Conservation (phyloP, 2,329 filamentous ascomycete species). For the Aspergillus caelatus region DNA sequence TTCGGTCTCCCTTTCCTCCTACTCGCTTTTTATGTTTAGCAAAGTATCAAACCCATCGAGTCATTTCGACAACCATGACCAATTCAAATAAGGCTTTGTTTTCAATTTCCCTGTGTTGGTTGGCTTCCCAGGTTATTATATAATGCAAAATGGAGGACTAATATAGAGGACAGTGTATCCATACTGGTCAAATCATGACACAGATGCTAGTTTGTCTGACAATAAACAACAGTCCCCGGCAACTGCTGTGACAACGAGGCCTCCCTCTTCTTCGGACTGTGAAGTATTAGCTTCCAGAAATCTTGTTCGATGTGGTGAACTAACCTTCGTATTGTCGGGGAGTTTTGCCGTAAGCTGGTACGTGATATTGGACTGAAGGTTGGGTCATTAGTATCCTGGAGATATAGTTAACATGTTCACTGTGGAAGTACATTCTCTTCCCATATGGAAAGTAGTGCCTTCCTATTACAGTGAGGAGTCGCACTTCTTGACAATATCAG, state of each 20-base stretch:
- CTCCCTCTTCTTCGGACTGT: neutral
- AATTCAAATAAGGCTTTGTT: no score
- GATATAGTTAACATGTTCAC: neutral
- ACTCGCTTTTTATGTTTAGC: no score
- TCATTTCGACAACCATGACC: no score
- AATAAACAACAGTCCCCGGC: neutral
- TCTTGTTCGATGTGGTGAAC: neutral
- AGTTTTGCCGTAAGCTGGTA: neutral
- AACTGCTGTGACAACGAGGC: neutral
- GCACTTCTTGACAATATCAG: neutral
- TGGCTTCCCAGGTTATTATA: neutral
- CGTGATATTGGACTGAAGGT: slow-evolving; percentile 43
- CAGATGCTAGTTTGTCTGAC: neutral
- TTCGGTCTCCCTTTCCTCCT: neutral
- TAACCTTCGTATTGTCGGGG: neutral
- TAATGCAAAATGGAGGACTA: neutral
- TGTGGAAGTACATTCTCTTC: neutral
- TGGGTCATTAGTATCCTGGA: slow-evolving; percentile 6
- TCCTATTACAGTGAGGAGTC: neutral
- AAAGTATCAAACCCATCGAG: no score
- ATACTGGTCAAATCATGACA: neutral
- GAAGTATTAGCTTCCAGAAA: neutral
- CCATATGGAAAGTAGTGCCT: neutral
- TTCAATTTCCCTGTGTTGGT: no score
- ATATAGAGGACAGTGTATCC: neutral